Percentiles rank a stretch among this genome's conserved stretches.
Evolutionary conservation across 1,284 basidiomycete genomes (phyloP).

Genomic region (Marasmius fiardii): DNA sequence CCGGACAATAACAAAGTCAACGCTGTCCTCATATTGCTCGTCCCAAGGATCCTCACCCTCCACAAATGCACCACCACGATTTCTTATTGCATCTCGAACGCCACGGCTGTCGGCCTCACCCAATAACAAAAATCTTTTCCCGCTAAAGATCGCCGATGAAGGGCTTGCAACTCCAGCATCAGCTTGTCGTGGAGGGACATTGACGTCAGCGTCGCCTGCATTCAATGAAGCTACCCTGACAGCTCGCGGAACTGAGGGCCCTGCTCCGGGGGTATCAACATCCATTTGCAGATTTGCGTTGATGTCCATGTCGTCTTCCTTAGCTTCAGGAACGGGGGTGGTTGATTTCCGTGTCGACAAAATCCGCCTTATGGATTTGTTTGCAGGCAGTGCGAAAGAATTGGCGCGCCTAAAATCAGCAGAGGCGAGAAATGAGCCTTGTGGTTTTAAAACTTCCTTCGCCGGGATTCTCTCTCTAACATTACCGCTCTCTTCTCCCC

Average conservation of each 20-base stretch:
- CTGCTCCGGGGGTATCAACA: slow-evolving; percentile 12
- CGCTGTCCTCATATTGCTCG: slow-evolving; percentile 34
- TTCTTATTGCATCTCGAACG: slow-evolving; percentile 56
- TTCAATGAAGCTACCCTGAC: background rate
- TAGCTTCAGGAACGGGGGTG: background rate
- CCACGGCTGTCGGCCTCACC: slow-evolving; percentile 59
- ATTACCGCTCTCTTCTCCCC: slow-evolving; percentile 11
- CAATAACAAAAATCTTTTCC: slow-evolving; percentile 50
- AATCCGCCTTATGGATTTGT: slow-evolving; percentile 7
- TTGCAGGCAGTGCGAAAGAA: slow-evolving; percentile 40
- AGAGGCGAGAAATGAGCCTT: slow-evolving; percentile 47
- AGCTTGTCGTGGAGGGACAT: background rate
- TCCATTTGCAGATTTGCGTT: slow-evolving; percentile 1
- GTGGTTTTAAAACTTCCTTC: slow-evolving; percentile 7
- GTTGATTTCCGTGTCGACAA: slow-evolving; percentile 6
- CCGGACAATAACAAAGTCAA: slow-evolving; percentile 65
- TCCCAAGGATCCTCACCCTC: slow-evolving; percentile 35
- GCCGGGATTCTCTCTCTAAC: slow-evolving; percentile 2
- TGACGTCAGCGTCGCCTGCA: background rate
- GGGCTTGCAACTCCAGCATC: slow-evolving; percentile 2
- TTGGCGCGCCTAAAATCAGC: slow-evolving; percentile 47
- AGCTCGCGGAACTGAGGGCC: slow-evolving; percentile 5
- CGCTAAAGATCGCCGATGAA: slow-evolving; percentile 44
- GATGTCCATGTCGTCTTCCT: background rate
- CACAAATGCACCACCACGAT: slow-evolving; percentile 47